Evolutionary conservation across 2,329 filamentous ascomycete species (phyloP), one percentile per base, ranked within the genome.

Genomic region (Xylariales sp.): DNA sequence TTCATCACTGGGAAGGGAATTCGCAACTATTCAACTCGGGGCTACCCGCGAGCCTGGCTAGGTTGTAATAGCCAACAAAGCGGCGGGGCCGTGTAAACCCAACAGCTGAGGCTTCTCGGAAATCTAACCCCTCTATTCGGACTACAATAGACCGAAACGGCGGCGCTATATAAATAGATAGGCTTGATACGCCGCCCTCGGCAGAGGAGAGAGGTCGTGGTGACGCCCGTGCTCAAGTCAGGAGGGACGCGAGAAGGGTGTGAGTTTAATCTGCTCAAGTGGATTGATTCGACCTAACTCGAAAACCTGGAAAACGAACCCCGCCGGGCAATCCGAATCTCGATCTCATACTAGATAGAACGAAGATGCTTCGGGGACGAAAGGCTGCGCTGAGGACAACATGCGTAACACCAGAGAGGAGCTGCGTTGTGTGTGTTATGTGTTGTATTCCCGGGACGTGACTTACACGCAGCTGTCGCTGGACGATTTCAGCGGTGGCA

Each of bases 401-500:
- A 30, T 55, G 59, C 41, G 30, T 18, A 32, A 30, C 7, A 32
- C 23, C 1, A 43, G 34, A 14, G 34, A 39, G 9, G 18, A 12
- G 34, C 23, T 23, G 23, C 2, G 23, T 23, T 2, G 23, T 23
- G 23, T 23, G 23, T 23, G 23, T 23, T 23, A 23, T 39, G 16
- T 23, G 30, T 62, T 5, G 52, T 49, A 62, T 56, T 3, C 28
- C 16, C 36, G 8, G 8, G 23, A 3, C 1, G 45, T 39, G 49
- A 67, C 60, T 64, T 67, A 67, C 50, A 64, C 61, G 50, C 65
- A 68, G 65, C 41, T 65, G 56, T 9, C 39, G 16, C 34, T 1
- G 12, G 9, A 45, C 1, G 14, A 49, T 39, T 18, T 18, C 8
- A 36, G 32, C 18, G 49, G 1, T 9, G 16, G 5, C 65, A 57